Conservation (phyloP, 495 filamentous ascomycete species). For the Tuber aestivum region DNA sequence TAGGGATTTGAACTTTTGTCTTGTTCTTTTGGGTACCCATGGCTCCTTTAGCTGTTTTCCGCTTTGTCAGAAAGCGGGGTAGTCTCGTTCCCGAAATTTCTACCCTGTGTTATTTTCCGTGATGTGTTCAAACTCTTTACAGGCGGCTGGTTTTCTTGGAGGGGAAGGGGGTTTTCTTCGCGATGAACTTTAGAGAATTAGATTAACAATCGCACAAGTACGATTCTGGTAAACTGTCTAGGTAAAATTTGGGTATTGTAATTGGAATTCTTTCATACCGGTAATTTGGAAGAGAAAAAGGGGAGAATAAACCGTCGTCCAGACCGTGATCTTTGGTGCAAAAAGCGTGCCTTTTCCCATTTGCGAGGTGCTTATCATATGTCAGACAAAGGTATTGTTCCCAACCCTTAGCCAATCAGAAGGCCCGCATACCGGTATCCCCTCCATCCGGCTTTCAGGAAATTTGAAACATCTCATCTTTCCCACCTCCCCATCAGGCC, state of each 20-base stretch:
- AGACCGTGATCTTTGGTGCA: neutral
- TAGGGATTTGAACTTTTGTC: neutral
- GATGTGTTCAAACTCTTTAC: neutral
- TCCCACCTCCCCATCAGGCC: slow-evolving; percentile 14
- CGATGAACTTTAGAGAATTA: neutral
- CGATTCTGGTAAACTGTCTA: neutral
- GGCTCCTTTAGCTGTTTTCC: neutral
- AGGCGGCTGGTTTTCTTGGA: neutral
- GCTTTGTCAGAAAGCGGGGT: neutral
- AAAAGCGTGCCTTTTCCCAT: neutral
- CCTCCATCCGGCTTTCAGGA: slow-evolving; percentile 20
- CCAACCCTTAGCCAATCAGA: slow-evolving; percentile 24
- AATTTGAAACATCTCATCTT: slow-evolving; percentile 28
- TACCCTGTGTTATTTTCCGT: neutral
- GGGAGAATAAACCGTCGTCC: neutral
- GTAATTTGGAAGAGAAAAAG: neutral
- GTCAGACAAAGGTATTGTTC: slow-evolving; percentile 29
- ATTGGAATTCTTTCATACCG: neutral
- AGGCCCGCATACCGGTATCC: slow-evolving; percentile 21
- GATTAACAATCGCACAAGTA: neutral
- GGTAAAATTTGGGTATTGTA: neutral
- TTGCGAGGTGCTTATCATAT: neutral
- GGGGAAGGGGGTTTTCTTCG: neutral
- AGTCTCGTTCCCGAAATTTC: neutral
- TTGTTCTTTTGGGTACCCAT: neutral